Percentiles rank a stretch among this genome's conserved stretches.
phyloP scores from a whole-genome alignment of 164 flowering plant genomes.

The Vitis riparia region DNA sequence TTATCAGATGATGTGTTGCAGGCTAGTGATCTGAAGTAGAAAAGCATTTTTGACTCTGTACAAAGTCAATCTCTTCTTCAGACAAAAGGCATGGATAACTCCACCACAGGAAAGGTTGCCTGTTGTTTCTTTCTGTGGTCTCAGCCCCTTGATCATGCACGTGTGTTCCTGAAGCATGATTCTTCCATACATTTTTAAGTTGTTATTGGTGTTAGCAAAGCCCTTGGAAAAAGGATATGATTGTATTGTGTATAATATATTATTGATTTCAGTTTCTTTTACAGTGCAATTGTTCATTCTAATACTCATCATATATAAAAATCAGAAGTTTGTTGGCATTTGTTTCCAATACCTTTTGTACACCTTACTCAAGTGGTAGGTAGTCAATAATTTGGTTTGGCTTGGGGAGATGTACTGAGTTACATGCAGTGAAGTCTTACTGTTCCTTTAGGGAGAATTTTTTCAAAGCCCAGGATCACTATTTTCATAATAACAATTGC shows the following conservation, averaged over 20 bases:
- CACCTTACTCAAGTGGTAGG: no score
- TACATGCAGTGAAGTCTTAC: background rate
- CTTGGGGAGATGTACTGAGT: background rate
- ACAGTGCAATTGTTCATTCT: background rate
- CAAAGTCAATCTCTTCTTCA: background rate
- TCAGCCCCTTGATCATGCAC: no score
- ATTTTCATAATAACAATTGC: no score
- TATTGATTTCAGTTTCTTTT: background rate
- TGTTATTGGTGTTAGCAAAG: background rate
- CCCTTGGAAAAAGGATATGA: background rate
- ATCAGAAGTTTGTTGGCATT: slow-evolving; percentile 4
- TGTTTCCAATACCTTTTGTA: background rate
- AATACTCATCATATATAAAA: background rate
- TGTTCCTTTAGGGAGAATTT: background rate
- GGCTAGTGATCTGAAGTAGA: slow-evolving; percentile 7
- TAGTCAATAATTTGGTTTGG: background rate
- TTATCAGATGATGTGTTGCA: slow-evolving; percentile 3
- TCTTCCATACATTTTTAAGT: background rate
- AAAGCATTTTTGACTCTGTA: slow-evolving; percentile 2
- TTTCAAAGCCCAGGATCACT: no score
- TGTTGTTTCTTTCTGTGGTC: background rate
- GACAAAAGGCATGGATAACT: background rate
- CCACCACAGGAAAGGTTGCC: background rate
- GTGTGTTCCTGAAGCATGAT: background rate
- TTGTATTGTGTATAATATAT: slow-evolving; percentile 10